Evolutionary conservation across 331 rosid genomes (phyloP), one percentile per base, ranked within the genome.

Genomic region (Prunus yedoensis): DNA sequence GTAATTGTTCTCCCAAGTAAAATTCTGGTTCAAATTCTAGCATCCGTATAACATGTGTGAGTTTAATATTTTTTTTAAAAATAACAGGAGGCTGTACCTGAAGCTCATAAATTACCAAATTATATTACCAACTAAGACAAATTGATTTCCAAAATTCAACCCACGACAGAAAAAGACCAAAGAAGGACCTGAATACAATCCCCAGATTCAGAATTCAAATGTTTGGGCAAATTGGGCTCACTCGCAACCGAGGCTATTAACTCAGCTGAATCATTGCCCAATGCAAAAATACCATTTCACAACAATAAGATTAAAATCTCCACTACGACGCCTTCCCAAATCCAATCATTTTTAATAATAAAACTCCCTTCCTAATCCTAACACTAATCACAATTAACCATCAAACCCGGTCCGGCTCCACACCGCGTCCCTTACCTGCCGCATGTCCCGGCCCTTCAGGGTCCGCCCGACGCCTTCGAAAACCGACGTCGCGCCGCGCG

Each of bases 331-430:
- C 1, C 35, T 4, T 68, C 61, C 58, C 38, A 77, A 45, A 71
- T 21, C 53, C 65, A 61, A 68, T 75, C 38, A 79, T 28, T 72
- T 57, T 17, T 9, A 14, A 25, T 38, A 57, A 58, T 64, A 54
- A 21, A 45, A 20, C 77, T 51, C 47, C 71, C 51, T 57, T 27
- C 0, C 66, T 69, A 67, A 17, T n/a, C 35, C 66, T 77, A 68
- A 17, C 50, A 60, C 50, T 50, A 61, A 25, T 43, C 65, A 71
- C 8, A 1, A 0, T 86, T 51, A 91, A 3, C 99, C 99, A 63
- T 95, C 81, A 69, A 95, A 92, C 75, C 99, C 99, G 87, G 99
- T 95, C 66, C 89, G 97, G 59, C 91, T 95, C 99, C 99, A 95
- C 1, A 95, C 99, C 0, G 99, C 97, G 18, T 92, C 99, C 0